Evolutionary conservation across 768 basidiomycete genomes (phyloP).

Genomic region (Hericium rajendrae): DNA sequence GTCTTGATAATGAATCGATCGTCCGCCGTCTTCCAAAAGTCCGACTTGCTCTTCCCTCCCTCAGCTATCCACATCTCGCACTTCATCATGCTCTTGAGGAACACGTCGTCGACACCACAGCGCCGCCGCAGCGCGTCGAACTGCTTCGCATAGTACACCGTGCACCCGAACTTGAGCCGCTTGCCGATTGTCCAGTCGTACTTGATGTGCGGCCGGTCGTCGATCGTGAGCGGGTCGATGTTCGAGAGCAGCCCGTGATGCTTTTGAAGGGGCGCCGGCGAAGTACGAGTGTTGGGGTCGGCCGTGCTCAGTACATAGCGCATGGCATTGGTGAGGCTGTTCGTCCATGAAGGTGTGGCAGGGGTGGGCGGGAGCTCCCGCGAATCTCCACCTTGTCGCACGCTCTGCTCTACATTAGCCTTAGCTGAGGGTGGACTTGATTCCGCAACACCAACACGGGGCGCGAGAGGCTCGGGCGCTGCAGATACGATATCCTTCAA

Average conservation of each 20-base stretch:
- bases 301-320: conserved; percentile 41
- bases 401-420: conserved; percentile 3
- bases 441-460: not conserved
- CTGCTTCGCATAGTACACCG: conserved; percentile 74
- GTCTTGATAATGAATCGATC: conserved; percentile 79
- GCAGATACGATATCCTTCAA: not conserved
- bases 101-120: conserved; percentile 54
- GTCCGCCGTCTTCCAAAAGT: conserved; percentile 78
- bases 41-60: conserved; percentile 72
- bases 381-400: conserved; percentile 1
- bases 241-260: conserved; percentile 42
- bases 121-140: conserved; percentile 58
- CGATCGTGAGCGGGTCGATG: conserved; percentile 31
- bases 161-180: conserved; percentile 68
- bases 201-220: conserved; percentile 74
- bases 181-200: conserved; percentile 75
- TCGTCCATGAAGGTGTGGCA: conserved; percentile 37
- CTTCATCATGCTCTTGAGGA: conserved; percentile 48
- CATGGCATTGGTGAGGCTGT: conserved; percentile 48
- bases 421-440: conserved; percentile 1
- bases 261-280: conserved; percentile 24
- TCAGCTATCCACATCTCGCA: conserved; percentile 65
- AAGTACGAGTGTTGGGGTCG: conserved; percentile 18
- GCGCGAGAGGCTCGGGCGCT: not conserved
- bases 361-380: not conserved